These are phyloP conservation scores for Physcomitrium patens DNA, from an alignment of 225 moss, liverwort and hornwort genomes.

Conservation along the genomic window DNA sequence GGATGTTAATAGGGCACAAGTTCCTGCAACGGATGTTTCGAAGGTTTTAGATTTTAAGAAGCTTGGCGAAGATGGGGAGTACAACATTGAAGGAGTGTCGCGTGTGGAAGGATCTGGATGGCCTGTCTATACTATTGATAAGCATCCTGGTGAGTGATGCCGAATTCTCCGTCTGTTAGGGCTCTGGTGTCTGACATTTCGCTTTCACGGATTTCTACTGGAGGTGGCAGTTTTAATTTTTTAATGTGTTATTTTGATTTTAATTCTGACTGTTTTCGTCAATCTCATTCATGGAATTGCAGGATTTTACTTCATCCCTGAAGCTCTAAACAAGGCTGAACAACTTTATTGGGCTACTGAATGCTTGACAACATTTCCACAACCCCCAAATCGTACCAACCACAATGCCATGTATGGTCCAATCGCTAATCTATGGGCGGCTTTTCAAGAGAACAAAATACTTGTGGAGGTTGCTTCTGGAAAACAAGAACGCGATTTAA, in stretches of 20 bases:
- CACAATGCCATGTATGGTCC: conserved; percentile 88
- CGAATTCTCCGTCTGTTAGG: not conserved
- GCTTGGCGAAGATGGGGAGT: conserved; percentile 37
- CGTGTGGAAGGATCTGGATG: conserved; percentile 50
- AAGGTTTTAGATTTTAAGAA: conserved; percentile 82
- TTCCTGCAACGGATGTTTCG: conserved; percentile 79
- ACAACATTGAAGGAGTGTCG: conserved; percentile 56
- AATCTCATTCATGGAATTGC: conserved; percentile 27
- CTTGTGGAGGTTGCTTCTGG: conserved; percentile 49
- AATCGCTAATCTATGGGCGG: conserved; percentile 68
- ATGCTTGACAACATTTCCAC: conserved; percentile 73
- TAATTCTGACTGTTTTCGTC: not conserved
- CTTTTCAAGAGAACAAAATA: conserved; percentile 51
- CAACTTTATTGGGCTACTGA: conserved; percentile 77
- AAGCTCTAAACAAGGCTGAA: conserved; percentile 64
- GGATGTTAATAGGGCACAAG: conserved; percentile 49
- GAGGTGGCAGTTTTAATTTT: conserved; percentile 2
- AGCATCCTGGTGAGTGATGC: conserved; percentile 66
- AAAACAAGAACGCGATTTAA: conserved; percentile 26
- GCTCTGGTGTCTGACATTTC: not conserved
- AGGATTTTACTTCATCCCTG: conserved; percentile 94
- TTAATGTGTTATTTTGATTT: too few species aligned
- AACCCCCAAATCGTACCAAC: conserved; percentile 96
- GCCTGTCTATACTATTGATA: conserved; percentile 73
- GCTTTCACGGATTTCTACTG: not conserved